phyloP scores from a whole-genome alignment of 176 grass and related monocot species.

The Aegilops bicornis region DNA sequence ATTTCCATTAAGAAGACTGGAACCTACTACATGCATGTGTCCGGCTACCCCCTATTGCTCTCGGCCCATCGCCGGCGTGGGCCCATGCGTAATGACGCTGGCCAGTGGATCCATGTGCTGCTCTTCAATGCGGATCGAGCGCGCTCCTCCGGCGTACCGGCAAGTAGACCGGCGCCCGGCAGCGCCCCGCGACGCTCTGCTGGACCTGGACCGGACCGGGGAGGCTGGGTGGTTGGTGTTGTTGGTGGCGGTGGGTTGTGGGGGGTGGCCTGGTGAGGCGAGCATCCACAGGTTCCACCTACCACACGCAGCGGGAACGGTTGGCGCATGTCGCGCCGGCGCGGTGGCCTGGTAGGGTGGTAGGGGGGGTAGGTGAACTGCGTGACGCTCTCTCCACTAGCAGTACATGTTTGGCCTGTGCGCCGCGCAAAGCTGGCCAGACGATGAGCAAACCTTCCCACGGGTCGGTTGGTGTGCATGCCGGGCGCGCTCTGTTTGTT shows the following conservation, averaged over 20 bases:
- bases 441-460: too few species aligned
- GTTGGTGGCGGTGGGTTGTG: too few species aligned
- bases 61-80: neutral
- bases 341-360: neutral
- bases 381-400: neutral
- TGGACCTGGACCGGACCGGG: too few species aligned
- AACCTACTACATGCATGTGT: neutral
- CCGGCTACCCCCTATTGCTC: neutral
- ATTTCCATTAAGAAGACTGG: neutral
- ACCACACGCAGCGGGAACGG: neutral
- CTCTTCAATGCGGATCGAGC: neutral
- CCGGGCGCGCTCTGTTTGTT: too few species aligned
- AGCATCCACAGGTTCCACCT: neutral
- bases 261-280: too few species aligned
- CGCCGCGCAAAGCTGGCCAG: too few species aligned
- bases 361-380: neutral
- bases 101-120: neutral
- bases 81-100: neutral
- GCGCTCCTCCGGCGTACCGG: too few species aligned
- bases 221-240: too few species aligned
- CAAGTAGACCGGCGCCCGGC: too few species aligned
- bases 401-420: too few species aligned
- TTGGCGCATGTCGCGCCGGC: neutral
- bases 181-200: too few species aligned
- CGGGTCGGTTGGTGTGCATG: too few species aligned